Evolutionary conservation across 495 filamentous ascomycete species (phyloP), one percentile per base, ranked within the genome.

Genomic region (Aspergillus biplanus): DNA sequence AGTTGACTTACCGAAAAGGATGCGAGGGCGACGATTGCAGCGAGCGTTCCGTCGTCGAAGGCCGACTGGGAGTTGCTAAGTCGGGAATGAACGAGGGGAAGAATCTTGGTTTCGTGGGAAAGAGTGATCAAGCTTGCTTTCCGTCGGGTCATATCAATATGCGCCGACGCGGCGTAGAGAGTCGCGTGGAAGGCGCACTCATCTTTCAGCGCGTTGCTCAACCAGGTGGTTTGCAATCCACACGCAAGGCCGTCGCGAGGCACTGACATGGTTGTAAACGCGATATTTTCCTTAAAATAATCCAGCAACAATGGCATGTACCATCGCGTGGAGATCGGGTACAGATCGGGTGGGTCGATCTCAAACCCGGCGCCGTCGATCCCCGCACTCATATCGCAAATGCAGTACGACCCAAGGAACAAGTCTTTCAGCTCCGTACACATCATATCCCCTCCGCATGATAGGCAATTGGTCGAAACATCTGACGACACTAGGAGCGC

Each of bases 261-360:
- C 1, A 58, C 56, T 3, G 56, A 21, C 39, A 58, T 13, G 6
- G 5, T 13, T 8, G 7, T 15, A 0, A 58, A 16, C 18, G 39
- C 56, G 31, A 58, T 34, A 27, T 46, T 27, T 13, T 49, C 42
- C 47, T 50, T 18, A 50, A n/a, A 50, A 11, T 50, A 31, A 50
- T 50, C 47, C 2, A 50, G 21, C 27, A 50, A 31, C n/a, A 50
- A 21, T 6, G 47, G 47, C 47, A 50, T 50, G 21, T 50, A 50
- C 47, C 47, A 50, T 18, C 15, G 47, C 2, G 47, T 50, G 6
- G 47, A 18, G 47, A 50, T 50, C 8, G 47, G 47, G 5, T 50
- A 50, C 8, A 44, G 39, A 44, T 44, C 39, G 8, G 39, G 39
- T 6, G 8, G 39, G 39, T 6, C 39, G 11, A 44, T 44, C 39